Evolutionary conservation across 2,329 filamentous ascomycete species (phyloP), one percentile per base, ranked within the genome.

Genomic region (Fusarium sp.): DNA sequence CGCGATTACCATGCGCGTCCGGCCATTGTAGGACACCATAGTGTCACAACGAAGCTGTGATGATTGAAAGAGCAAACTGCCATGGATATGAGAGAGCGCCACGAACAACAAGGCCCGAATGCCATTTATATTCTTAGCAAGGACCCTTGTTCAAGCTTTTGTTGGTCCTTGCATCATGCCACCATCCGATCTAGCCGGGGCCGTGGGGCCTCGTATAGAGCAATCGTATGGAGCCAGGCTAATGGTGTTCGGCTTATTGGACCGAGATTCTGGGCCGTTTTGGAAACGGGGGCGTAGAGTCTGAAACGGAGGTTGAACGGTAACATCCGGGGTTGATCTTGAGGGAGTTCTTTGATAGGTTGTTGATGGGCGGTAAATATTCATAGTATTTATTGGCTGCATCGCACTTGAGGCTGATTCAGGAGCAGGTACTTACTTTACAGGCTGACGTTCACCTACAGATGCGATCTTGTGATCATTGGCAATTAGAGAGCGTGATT

Each of bases 141-240:
- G 57, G 37, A 45, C 35, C 38, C 29, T 29, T 42, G 56, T n/a
- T 65, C 70, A 73, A 72, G 70, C 70, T 70, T 73, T 72, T 42
- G 70, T 37, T 58, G 68, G 35, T 58, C 27, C 24, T 73, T 62
- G 24, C 13, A 45, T 63, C 20, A 40, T 42, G 24, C 57, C 57
- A 45, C 70, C 70, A 71, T 61, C 70, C 70, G 70, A 71, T 73
- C 70, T 73, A 73, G 38, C 70, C 70, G 66, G 52, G 22, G 31
- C 14, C 31, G 31, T 35, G 54, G 54, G 54, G 20, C 34, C 54
- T 57, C 54, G 54, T 57, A 57, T 57, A 54, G 10, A 34, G 29
- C 22, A 45, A n/a, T 24, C 45, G 45, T 27, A 50, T 50, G 24
- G 45, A 50, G 9, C 24, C 24, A 50, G 24, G 45, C 16, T 29